phyloP scores from a whole-genome alignment of 2,329 filamentous ascomycete genomes.

The Daldinia eschscholtzii region DNA sequence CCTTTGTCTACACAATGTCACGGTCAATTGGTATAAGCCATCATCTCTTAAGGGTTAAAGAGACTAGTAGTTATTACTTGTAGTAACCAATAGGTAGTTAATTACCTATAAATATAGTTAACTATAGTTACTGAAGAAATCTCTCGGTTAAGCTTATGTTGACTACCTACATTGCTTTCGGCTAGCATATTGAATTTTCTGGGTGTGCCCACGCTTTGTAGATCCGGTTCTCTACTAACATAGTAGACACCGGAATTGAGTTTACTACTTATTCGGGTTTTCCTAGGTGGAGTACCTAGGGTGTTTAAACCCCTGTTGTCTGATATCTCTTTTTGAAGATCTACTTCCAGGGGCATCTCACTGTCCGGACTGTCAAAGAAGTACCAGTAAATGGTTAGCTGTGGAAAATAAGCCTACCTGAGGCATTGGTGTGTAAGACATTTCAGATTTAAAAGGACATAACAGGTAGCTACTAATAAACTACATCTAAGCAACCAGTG shows the following conservation, averaged over 20 bases:
- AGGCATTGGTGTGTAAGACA: slow-evolving; percentile 4
- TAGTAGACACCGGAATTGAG: not conserved
- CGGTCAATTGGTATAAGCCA: not conserved
- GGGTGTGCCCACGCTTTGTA: not conserved
- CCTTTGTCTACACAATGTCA: not conserved
- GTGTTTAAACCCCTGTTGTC: slow-evolving; percentile 2
- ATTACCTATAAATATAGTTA: too few species aligned
- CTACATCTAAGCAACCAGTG: not conserved
- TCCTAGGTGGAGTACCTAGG: slow-evolving; percentile 1
- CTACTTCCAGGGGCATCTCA: not conserved
- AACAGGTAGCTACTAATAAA: not conserved
- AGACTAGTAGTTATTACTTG: not conserved
- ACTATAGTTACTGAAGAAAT: not conserved
- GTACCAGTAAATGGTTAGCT: not conserved
- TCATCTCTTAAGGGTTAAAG: not conserved
- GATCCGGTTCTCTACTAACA: not conserved
- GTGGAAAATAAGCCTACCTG: not conserved
- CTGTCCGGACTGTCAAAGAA: not conserved
- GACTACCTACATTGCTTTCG: not conserved
- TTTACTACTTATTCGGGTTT: not conserved
- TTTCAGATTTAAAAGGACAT: not conserved
- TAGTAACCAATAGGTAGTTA: too few species aligned
- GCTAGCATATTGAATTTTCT: not conserved
- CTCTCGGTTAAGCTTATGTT: not conserved
- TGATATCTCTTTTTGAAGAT: slow-evolving; percentile 1